Base-by-base conservation (phyloP, 2,329 filamentous ascomycete species). In the Penicillium sp. region DNA sequence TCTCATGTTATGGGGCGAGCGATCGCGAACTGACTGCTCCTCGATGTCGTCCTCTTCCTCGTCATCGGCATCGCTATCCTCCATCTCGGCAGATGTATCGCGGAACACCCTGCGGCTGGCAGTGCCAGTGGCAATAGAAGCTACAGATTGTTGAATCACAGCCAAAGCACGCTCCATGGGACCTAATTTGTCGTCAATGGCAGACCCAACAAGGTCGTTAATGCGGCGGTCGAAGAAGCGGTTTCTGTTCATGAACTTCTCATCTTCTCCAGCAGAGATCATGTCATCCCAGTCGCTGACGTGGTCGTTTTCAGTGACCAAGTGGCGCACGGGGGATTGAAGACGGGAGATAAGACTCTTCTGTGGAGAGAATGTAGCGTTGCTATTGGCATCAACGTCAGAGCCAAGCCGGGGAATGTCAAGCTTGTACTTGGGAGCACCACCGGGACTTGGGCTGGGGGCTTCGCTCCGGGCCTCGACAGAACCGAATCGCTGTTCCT, bases 271-370 rank as follows among this genome's bases (percentile, higher is more conserved):
- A 16, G 90, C 89, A 9, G 88, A 88, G 57, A 97, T 87, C 44
- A 88, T 85, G 67, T 88, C 88, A 67, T 96, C 92, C 94, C 94
- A 99, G 71, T 97, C 93, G 69, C 92, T 97, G 55, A 86, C 83
- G 22, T 88, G 86, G 14, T 87, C 78, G 32, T 74, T 73, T 22
- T 80, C 81, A 55, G 81, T 82, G 63, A 87, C 85, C 50, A 90
- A 79, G 50, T 83, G 83, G 56, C 84, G 83, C 29, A 91, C 76
- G 48, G 82, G 80, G 21, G 83, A 80, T 43, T 77, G 78, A 18
- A 75, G 61, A 32, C 77, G 74, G 59, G 87, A 65, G 81, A 72
- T 64, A 82, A 88, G 46, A 81, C 86, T 75, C 87, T 85, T 66
- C 83, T 87, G 65, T 83, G 78, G 62, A 83, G 86, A 58, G 76